Base-by-base conservation (phyloP, 1,139 yeast genomes). In the Candida buenavistaensis region DNA sequence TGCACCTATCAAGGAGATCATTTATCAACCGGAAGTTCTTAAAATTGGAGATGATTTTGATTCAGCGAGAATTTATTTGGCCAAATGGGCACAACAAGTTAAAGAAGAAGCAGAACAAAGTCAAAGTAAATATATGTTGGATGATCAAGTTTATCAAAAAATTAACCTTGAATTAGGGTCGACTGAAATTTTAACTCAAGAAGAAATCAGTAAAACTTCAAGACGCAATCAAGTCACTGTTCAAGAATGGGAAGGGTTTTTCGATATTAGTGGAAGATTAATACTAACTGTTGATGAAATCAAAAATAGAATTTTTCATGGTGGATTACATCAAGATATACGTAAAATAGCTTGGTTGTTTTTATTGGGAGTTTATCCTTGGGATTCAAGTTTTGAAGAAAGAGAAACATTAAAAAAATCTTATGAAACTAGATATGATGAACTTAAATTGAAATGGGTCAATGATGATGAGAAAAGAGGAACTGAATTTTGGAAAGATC, bases 61-160 rank as follows among this genome's bases (percentile, higher is more conserved):
- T 51, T 81, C 92, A 32, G 97, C 97, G 0, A 73, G 90, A 35
- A 85, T 89, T 3, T 92, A 89, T 55, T 68, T 92, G 41, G 97
- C 98, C 4, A 89, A 89, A 63, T 92, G 98, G 98, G 97, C 98
- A 0, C 76, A 88, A 50, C 89, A 89, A 26, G 95, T 92, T 16
- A 94, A 92, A 48, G 94, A 89, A 51, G 96, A 92, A 54, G 95
- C 96, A 1, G 94, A 87, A 50, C 76, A 75, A 46, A 77, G 84
- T 31, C 80, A 85, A 41, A 68, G 73, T 30, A 68, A 69, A 47
- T 75, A 76, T 43, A 74, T 79, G 45, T 63, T 86, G 39, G 79
- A 78, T 46, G 79, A 78, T 34, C 75, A 75, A n/a, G 72, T 82
- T 39, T 73, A 79, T 43, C 70, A 70, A 26, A 60, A 80, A 30